These are phyloP conservation scores for Colletotrichum godetiae DNA, from an alignment of 2,329 filamentous ascomycete genomes.

Conservation along the genomic window DNA sequence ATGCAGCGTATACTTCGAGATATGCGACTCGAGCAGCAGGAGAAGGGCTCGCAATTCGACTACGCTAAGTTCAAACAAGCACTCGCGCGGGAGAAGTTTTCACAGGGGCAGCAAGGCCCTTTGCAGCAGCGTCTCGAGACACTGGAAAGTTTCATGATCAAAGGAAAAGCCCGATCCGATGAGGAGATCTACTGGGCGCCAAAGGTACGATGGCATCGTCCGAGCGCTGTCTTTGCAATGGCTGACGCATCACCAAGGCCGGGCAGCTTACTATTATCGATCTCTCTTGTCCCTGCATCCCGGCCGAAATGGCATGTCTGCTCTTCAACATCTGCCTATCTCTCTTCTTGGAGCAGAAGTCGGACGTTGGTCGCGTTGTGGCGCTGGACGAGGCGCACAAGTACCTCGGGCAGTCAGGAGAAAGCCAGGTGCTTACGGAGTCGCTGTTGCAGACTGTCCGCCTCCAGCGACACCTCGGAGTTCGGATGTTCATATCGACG, in stretches of 20 bases:
- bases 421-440: slow-evolving; percentile 69
- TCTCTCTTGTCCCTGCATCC: slow-evolving; percentile 78
- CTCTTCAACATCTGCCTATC: slow-evolving; percentile 79
- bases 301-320: slow-evolving; percentile 73
- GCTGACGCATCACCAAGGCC: slow-evolving; percentile 37
- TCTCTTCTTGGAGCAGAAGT: slow-evolving; percentile 70
- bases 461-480: slow-evolving; percentile 76
- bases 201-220: slow-evolving; percentile 34
- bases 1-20: slow-evolving; percentile 67
- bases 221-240: no score
- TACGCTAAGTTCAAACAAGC: slow-evolving; percentile 60
- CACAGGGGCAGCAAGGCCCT: slow-evolving; percentile 61
- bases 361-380: slow-evolving; percentile 66
- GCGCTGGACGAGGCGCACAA: slow-evolving; percentile 85
- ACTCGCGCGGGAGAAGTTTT: slow-evolving; percentile 52
- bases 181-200: slow-evolving; percentile 42
- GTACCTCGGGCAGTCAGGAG: slow-evolving; percentile 70
- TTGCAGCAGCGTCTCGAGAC: slow-evolving; percentile 70
- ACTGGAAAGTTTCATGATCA: slow-evolving; percentile 54
- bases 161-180: no score
- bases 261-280: slow-evolving; percentile 75
- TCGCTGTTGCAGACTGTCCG: slow-evolving; percentile 72
- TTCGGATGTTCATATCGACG: slow-evolving; percentile 77
- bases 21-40: slow-evolving; percentile 60
- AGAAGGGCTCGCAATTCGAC: slow-evolving; percentile 51